phyloP scores from a whole-genome alignment of 257 asterid species.

The Plectranthus barbatus region DNA sequence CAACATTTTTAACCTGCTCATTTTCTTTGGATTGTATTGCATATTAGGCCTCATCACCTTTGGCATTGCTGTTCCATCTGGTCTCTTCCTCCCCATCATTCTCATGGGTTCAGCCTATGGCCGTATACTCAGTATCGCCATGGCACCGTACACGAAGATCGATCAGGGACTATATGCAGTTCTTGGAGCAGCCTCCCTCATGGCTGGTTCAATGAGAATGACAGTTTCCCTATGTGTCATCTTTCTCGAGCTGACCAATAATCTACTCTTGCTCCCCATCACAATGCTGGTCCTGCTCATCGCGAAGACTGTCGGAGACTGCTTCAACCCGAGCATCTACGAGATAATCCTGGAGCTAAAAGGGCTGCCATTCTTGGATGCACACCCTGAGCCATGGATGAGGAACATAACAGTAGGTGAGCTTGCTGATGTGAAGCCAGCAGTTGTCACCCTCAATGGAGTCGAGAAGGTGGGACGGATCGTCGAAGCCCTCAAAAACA shows the following conservation, averaged over 20 bases:
- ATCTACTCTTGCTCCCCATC: constrained; percentile 77
- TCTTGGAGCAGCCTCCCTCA: constrained; percentile 85
- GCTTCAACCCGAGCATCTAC: constrained; percentile 87
- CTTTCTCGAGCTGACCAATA: constrained; percentile 88
- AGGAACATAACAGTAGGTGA: constrained; percentile 84
- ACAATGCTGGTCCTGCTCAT: constrained; percentile 83
- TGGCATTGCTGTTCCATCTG: constrained; percentile 93
- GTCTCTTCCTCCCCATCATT: constrained; percentile 86
- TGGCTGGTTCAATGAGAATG: constrained; percentile 99
- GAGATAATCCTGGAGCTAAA: constrained; percentile 80
- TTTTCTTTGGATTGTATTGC: constrained; percentile 64
- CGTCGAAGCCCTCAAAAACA: constrained; percentile 62
- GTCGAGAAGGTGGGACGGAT: constrained; percentile 69
- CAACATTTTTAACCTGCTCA: constrained; percentile 32
- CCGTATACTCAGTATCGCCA: constrained; percentile 63
- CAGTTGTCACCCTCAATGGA: constrained; percentile 54
- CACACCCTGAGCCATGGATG: constrained; percentile 95
- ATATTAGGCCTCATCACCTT: constrained; percentile 75
- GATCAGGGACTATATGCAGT: constrained; percentile 80
- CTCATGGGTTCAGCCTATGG: constrained; percentile 92
- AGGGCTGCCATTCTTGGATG: constrained; percentile 89
- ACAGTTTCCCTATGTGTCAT: constrained; percentile 86
- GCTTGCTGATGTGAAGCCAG: constrained; percentile 63
- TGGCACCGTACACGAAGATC: constrained; percentile 70
- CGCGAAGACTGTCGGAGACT: constrained; percentile 80